Percentiles rank a stretch among this genome's conserved stretches.
Evolutionary conservation across 2,329 filamentous ascomycete genomes (phyloP).

Genomic region (Talaromyces sp.): DNA sequence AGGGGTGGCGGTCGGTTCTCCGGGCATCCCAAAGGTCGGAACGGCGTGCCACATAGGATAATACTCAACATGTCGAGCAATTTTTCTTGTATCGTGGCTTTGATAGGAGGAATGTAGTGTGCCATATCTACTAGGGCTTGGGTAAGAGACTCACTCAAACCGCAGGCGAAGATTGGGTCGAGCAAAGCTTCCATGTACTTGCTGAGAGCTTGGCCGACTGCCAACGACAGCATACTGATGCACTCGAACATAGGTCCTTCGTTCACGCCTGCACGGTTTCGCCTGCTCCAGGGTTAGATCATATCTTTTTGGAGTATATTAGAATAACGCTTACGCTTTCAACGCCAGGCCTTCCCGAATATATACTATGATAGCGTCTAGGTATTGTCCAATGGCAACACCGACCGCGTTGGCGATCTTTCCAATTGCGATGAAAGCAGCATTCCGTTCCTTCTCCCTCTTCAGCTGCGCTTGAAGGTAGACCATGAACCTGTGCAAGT

Average conservation of each 20-base stretch:
- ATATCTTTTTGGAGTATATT: not conserved
- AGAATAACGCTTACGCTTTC: constrained; percentile 53
- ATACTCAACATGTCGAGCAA: constrained; percentile 91
- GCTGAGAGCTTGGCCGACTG: constrained; percentile 91
- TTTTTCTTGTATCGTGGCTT: constrained; percentile 86
- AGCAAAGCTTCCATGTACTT: constrained; percentile 97
- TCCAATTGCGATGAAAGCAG: constrained; percentile 92
- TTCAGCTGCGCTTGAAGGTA: constrained; percentile 91
- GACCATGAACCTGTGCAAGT: constrained; percentile 94
- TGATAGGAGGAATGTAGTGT: constrained; percentile 94
- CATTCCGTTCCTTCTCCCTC: constrained; percentile 87
- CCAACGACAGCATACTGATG: constrained; percentile 91
- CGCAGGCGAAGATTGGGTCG: constrained; percentile 94
- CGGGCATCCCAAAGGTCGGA: constrained; percentile 86
- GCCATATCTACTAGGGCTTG: constrained; percentile 98
- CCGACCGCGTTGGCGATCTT: constrained; percentile 95
- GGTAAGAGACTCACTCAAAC: constrained; percentile 85
- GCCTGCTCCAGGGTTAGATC: constrained; percentile 27
- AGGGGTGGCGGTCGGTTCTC: constrained; percentile 77
- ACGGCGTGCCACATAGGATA: constrained; percentile 86
- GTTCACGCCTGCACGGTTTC: constrained; percentile 53
- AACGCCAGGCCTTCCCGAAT: constrained; percentile 84
- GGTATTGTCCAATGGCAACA: constrained; percentile 87
- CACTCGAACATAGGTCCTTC: constrained; percentile 87
- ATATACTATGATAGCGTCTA: constrained; percentile 89